phyloP scores from a whole-genome alignment of 176 grass and related monocot species.

The Coix lacrymajobi region DNA sequence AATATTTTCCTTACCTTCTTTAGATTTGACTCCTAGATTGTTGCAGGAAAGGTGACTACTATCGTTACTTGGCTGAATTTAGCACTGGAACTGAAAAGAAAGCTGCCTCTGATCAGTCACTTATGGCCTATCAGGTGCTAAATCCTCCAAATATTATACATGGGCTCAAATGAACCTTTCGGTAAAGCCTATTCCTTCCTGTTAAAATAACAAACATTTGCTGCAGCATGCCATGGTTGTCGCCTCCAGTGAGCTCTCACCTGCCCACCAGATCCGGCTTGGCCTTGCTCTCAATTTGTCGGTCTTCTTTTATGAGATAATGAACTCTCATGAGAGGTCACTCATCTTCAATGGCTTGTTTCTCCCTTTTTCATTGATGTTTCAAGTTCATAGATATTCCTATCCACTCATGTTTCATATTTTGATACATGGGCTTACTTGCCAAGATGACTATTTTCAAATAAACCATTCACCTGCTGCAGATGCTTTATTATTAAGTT shows the following conservation, averaged over 20 bases:
- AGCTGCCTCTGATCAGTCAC: conserved; percentile 65
- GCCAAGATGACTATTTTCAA: background rate
- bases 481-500: background rate
- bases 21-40: background rate
- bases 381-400: background rate
- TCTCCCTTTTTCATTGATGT: conserved; percentile 1
- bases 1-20: background rate
- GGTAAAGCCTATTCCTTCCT: background rate
- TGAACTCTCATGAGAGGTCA: conserved; percentile 61
- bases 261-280: conserved; percentile 57
- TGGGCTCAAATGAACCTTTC: background rate
- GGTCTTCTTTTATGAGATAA: conserved; percentile 87
- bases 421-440: background rate
- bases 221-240: conserved; percentile 62
- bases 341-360: conserved; percentile 25
- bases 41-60: conserved; percentile 93
- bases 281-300: conserved; percentile 86
- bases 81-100: conserved; percentile 75
- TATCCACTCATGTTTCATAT: background rate
- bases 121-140: conserved; percentile 79
- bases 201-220: conserved; percentile 23
- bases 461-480: background rate
- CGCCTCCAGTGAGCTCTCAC: conserved; percentile 54
- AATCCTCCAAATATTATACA: conserved; percentile 1
- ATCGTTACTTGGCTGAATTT: conserved; percentile 85